phyloP scores from a whole-genome alignment of 2,329 filamentous ascomycete species.

The Chalaropsis thielavioides region DNA sequence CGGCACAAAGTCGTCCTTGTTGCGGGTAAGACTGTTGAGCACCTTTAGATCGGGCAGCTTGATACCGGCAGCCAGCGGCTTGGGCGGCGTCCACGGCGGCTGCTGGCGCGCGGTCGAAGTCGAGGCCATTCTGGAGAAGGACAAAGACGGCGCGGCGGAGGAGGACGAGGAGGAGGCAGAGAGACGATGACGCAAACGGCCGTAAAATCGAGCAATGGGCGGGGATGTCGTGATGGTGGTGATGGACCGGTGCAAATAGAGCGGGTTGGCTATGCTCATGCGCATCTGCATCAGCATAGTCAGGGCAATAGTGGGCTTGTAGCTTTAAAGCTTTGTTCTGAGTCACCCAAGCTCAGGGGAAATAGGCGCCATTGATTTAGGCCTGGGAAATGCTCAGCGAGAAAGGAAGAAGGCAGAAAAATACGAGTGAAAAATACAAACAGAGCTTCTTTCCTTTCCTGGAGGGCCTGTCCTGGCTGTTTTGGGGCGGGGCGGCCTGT shows the following conservation, averaged over 20 bases:
- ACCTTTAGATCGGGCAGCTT: constrained; percentile 17
- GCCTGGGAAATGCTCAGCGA: neutral
- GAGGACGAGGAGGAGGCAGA: neutral
- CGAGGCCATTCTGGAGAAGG: constrained; percentile 14
- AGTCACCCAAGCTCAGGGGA: constrained; percentile 3
- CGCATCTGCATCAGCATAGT: constrained; percentile 11
- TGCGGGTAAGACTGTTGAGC: constrained; percentile 17
- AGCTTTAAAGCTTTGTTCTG: constrained; percentile 3
- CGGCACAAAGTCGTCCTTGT: constrained; percentile 18
- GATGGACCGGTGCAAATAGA: constrained; percentile 4
- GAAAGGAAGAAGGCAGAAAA: neutral
- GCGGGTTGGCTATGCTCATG: constrained; percentile 3
- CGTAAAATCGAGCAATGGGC: neutral
- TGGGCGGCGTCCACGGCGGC: constrained; percentile 16
- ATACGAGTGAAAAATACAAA: neutral
- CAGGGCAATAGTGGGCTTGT: neutral
- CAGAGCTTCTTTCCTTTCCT: neutral
- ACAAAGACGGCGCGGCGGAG: neutral
- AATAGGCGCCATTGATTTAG: constrained; percentile 7
- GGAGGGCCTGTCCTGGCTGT: neutral
- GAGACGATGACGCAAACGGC: neutral
- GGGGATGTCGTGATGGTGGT: neutral
- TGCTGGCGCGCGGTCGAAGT: constrained; percentile 14
- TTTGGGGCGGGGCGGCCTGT: neutral
- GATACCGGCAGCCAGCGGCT: constrained; percentile 8